phyloP scores from a whole-genome alignment of 495 filamentous ascomycete genomes.

The Stereocaulon alpinum region DNA sequence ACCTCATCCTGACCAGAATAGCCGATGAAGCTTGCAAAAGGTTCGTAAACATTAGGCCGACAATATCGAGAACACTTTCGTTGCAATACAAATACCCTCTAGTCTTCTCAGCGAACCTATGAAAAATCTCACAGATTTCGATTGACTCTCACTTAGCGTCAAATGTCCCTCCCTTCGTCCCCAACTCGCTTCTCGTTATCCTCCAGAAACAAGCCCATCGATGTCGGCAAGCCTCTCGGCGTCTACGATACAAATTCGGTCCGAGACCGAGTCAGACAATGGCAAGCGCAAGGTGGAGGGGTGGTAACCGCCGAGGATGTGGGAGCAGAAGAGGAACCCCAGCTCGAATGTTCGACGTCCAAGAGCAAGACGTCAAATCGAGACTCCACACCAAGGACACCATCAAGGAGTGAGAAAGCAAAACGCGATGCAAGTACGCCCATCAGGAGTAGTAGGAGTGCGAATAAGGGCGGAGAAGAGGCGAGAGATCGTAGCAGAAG shows the following conservation, averaged over 20 bases:
- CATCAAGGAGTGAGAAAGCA: conserved; percentile 21
- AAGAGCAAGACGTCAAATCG: conserved; percentile 7
- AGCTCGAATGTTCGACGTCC: conserved; percentile 21
- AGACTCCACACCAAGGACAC: not conserved
- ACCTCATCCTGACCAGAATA: not conserved
- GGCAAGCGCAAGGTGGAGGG: conserved; percentile 61
- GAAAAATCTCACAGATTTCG: conserved; percentile 15
- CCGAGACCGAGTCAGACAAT: conserved; percentile 58
- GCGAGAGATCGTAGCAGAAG: conserved; percentile 30
- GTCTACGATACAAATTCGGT: conserved; percentile 52
- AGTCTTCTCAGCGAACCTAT: not conserved
- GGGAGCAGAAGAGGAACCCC: conserved; percentile 30
- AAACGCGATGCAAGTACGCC: conserved; percentile 13
- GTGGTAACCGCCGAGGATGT: conserved; percentile 40
- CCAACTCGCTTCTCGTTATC: conserved; percentile 35
- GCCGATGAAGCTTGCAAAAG: conserved; percentile 6
- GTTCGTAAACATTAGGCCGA: conserved; percentile 8
- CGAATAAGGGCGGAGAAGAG: conserved; percentile 22
- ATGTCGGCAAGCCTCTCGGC: conserved; percentile 42
- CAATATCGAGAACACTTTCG: not conserved
- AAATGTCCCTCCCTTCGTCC: conserved; percentile 39
- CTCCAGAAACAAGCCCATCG: conserved; percentile 31
- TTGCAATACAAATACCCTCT: not conserved
- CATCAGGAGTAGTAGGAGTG: conserved; percentile 20
- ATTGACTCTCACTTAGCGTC: conserved; percentile 22